Conservation (phyloP, 305 asterid genomes). For the Petunia hybrid region DNA sequence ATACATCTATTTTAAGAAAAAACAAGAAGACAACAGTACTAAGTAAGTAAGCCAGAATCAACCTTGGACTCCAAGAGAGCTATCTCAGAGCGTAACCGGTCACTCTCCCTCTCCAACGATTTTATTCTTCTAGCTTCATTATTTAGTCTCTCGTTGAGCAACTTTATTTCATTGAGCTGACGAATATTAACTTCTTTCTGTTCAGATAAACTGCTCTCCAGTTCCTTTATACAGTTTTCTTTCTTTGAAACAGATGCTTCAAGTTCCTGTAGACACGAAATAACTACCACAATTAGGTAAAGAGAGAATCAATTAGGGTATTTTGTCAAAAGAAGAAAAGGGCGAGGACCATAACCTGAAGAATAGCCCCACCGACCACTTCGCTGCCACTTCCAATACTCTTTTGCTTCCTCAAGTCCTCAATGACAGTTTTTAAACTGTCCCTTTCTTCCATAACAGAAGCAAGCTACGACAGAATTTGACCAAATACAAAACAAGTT, state of each 20-base stretch:
- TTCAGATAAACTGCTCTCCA: conserved; percentile 70
- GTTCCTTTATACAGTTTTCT: conserved; percentile 74
- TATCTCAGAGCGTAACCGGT: conserved; percentile 84
- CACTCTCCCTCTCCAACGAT: conserved; percentile 92
- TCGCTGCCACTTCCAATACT: conserved; percentile 63
- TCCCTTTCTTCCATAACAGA: conserved; percentile 76
- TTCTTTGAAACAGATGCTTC: conserved; percentile 75
- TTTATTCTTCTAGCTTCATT: conserved; percentile 84
- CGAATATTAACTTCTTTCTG: conserved; percentile 60
- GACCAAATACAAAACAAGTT: conserved; percentile 38
- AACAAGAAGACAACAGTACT: background rate
- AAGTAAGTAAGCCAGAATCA: conserved; percentile 37
- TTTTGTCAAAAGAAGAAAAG: conserved; percentile 14
- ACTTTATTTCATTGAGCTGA: conserved; percentile 75
- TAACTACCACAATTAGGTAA: conserved; percentile 40
- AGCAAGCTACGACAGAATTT: conserved; percentile 62
- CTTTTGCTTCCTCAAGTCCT: conserved; percentile 59
- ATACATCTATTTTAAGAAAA: conserved; percentile 22
- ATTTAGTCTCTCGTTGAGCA: conserved; percentile 76
- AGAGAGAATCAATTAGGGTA: conserved; percentile 19
- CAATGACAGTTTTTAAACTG: conserved; percentile 53
- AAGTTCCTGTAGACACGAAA: conserved; percentile 69
- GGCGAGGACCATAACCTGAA: conserved; percentile 53
- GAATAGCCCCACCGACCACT: conserved; percentile 53
- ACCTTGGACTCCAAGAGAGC: conserved; percentile 98